These are phyloP conservation scores for Aspergillus diversus DNA, from an alignment of 495 filamentous ascomycete genomes.

Conservation along the genomic window DNA sequence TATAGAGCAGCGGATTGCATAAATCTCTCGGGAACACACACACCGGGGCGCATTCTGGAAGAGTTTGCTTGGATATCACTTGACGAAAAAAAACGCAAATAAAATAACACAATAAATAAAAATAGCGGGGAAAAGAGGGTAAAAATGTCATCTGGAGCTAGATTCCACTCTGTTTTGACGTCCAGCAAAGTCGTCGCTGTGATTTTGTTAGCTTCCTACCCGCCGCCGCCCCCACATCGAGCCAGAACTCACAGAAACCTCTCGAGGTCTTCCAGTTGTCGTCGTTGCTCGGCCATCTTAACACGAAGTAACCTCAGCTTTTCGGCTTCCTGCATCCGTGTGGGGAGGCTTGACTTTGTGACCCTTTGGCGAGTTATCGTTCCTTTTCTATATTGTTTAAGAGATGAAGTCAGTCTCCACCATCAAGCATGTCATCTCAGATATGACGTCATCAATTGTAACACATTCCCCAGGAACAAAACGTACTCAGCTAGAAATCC, in stretches of 20 bases:
- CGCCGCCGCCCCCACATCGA: background rate
- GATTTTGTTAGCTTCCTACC: background rate
- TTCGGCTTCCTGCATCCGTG: slow-evolving; percentile 1
- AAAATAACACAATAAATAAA: too few relatives aligned
- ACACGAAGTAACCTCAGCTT: background rate
- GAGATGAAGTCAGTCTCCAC: background rate
- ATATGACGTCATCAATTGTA: slow-evolving; percentile 30
- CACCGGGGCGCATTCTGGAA: too few relatives aligned
- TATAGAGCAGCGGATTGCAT: too few relatives aligned
- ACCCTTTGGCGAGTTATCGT: background rate
- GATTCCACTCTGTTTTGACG: too few relatives aligned
- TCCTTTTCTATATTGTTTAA: slow-evolving; percentile 2
- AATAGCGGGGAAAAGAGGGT: too few relatives aligned
- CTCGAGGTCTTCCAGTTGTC: slow-evolving; percentile 76
- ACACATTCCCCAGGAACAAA: background rate
- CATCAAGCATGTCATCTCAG: too few relatives aligned
- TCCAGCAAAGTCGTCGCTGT: slow-evolving; percentile 1
- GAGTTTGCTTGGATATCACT: too few relatives aligned
- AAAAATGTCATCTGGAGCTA: too few relatives aligned
- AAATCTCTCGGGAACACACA: too few relatives aligned
- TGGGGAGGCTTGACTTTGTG: background rate
- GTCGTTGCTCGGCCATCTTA: slow-evolving; percentile 36
- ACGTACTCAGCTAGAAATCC: slow-evolving; percentile 48
- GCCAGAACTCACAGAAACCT: slow-evolving; percentile 68
- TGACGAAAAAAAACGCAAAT: too few relatives aligned